phyloP scores from a whole-genome alignment of 176 grass and related monocot genomes.

The Bromus sterilis region DNA sequence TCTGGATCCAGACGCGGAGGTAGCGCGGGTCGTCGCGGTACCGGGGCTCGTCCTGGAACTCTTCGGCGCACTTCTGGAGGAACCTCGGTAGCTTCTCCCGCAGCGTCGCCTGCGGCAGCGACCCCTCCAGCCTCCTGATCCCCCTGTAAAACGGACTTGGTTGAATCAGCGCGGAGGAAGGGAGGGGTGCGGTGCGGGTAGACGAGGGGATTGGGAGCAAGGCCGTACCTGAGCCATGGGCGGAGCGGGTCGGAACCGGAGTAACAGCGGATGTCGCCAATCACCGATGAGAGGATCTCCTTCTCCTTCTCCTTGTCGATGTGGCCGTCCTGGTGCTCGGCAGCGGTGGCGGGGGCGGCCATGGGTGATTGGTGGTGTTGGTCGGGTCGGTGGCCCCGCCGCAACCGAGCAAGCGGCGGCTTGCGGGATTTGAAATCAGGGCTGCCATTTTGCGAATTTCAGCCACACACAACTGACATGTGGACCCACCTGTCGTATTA shows the following conservation, averaged over 20 bases:
- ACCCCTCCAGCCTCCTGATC: conserved; percentile 47
- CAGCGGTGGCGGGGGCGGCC: conserved; percentile 33
- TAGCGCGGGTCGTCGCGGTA: conserved; percentile 68
- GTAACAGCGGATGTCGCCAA: conserved; percentile 62
- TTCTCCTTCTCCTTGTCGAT: conserved; percentile 26
- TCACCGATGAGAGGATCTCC: conserved; percentile 57
- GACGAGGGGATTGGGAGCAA: not conserved
- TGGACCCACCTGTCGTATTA: not conserved
- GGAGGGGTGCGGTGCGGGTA: not conserved
- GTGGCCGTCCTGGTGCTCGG: not conserved
- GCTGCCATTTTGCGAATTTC: not conserved
- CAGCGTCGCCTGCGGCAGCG: conserved; percentile 38
- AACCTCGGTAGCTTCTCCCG: conserved; percentile 82
- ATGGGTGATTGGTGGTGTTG: not conserved
- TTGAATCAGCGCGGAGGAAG: not conserved
- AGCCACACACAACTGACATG: not conserved
- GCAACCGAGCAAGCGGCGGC: not conserved
- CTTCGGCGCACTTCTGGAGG: conserved; percentile 87
- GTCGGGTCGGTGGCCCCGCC: not conserved
- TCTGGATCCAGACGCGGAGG: conserved; percentile 79
- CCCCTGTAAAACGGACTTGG: conserved; percentile 22
- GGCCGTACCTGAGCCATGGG: conserved; percentile 64
- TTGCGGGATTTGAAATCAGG: not conserved
- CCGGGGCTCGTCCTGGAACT: conserved; percentile 54
- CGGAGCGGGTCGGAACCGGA: conserved; percentile 66